phyloP scores from a whole-genome alignment of 2,329 filamentous ascomycete genomes.

The Phoma sp. region DNA sequence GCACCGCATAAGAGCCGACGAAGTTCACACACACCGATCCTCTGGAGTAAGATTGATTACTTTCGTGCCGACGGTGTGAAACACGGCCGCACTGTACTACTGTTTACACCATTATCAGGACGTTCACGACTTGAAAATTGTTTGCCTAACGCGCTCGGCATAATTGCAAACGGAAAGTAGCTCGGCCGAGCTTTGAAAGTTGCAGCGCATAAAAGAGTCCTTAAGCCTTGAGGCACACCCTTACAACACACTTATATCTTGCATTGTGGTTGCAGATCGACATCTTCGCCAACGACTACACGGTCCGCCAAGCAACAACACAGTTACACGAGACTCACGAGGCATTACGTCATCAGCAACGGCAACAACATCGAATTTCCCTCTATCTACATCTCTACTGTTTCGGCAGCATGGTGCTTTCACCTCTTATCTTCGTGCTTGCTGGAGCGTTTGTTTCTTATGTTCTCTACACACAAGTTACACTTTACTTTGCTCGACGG shows the following conservation, averaged over 20 bases:
- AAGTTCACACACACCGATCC: neutral
- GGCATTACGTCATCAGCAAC: neutral
- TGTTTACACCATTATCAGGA: conserved; percentile 9
- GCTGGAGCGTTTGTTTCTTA: conserved; percentile 44
- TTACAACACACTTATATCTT: neutral
- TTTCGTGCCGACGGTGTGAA: neutral
- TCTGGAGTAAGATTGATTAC: neutral
- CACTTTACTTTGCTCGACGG: conserved; percentile 46
- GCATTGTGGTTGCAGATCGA: neutral
- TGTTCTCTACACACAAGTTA: conserved; percentile 42
- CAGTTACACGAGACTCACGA: neutral
- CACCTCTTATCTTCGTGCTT: conserved; percentile 37
- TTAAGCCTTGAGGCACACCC: neutral
- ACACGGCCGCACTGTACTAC: neutral
- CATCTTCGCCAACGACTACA: neutral
- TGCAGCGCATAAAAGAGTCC: neutral
- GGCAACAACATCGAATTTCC: neutral
- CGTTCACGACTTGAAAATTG: neutral
- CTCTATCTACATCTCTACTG: neutral
- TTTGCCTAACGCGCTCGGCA: neutral
- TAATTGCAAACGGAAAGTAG: neutral
- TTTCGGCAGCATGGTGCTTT: conserved; percentile 27
- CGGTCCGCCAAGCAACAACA: neutral
- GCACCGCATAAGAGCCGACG: neutral
- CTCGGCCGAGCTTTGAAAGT: conserved; percentile 1